Base-by-base conservation (phyloP, 345 rosid species). In the Gossypium australe region DNA sequence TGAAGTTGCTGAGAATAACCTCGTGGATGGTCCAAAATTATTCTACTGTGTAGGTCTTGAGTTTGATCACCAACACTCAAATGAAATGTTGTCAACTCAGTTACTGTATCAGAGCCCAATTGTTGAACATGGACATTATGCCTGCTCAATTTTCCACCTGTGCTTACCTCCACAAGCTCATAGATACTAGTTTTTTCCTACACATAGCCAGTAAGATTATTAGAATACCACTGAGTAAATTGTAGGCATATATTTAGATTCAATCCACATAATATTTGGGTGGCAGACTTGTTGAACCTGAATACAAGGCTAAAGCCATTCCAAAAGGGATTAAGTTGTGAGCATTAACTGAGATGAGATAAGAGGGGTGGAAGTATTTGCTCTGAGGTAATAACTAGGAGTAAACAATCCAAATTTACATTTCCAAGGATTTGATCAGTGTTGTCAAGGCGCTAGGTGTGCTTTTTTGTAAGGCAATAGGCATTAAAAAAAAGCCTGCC, bases 91-190 rank as follows among this genome's bases (percentile, higher is more conserved):
- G 93, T 87, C 56, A 93, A 68, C 75, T 91, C 92, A 12, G 98
- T 95, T n/a, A n/a, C 57, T 0, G 99, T 95, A 58, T 88, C 96
- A 8, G 98, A 89, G 34, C 99, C 98, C 29, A 91, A 76, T 79
- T 95, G 98, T 73, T 91, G 96, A 58, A 93, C 89, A 79, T 91
- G 96, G 70, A 93, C 84, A 84, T 91, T 93, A 85, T 95, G 98
- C 80, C 99, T 85, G 81, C 99, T 92, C 60, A 95, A 78, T 78
- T 81, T 93, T 64, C 99, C 98, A 10, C 99, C 99, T 2, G 91
- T 89, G 78, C 99, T 93, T 75, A 91, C 86, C 87, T 95, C 99
- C 16, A 88, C 90, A 22, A 95, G 94, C 76, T 91, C 92, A 73
- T 93, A 95, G 27, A 73, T 73, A 80, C 99, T 95, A 74, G 82